These are phyloP conservation scores for Pythium brachiatum DNA, from an alignment of 352 stramenopile species.

Conservation along the genomic window DNA sequence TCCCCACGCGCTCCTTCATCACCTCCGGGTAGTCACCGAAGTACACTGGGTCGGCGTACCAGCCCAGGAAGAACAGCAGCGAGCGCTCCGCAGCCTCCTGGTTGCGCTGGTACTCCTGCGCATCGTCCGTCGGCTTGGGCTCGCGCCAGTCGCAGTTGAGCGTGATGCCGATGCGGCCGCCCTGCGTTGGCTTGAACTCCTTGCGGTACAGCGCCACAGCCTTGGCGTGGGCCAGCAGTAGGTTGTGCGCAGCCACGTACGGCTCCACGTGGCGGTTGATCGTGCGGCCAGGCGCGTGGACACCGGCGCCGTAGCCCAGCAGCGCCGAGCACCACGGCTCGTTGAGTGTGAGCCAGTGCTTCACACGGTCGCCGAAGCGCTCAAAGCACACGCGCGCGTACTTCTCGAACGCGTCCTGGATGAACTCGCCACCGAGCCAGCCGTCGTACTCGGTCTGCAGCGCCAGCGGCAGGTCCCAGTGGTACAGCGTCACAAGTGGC, in stretches of 20 bases:
- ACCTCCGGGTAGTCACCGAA: constrained; percentile 91
- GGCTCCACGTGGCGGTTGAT: constrained; percentile 26
- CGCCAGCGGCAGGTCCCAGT: constrained; percentile 93
- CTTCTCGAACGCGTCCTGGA: constrained; percentile 57
- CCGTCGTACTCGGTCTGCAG: constrained; percentile 67
- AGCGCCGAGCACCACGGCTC: constrained; percentile 79
- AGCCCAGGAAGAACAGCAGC: constrained; percentile 88
- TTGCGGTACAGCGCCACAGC: constrained; percentile 79
- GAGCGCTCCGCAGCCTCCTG: constrained; percentile 66
- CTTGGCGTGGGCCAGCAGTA: constrained; percentile 84
- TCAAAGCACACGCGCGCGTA: constrained; percentile 88
- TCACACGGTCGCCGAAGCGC: constrained; percentile 88
- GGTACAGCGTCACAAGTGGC: constrained; percentile 92
- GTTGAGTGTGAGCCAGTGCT: constrained; percentile 94
- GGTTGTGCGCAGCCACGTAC: constrained; percentile 74
- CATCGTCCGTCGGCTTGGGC: constrained; percentile 47
- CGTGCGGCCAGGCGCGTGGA: constrained; percentile 69
- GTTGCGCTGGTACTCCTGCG: constrained; percentile 49
- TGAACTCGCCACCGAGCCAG: constrained; percentile 52
- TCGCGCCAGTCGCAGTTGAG: constrained; percentile 90
- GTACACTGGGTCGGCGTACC: constrained; percentile 91
- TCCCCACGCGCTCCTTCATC: constrained; percentile 83
- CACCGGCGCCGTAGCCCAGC: constrained; percentile 49
- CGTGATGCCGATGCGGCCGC: constrained; percentile 90
- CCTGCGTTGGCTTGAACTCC: constrained; percentile 32